Base-by-base conservation (phyloP, 306 rosid species). In the Ormosia semicastrata region DNA sequence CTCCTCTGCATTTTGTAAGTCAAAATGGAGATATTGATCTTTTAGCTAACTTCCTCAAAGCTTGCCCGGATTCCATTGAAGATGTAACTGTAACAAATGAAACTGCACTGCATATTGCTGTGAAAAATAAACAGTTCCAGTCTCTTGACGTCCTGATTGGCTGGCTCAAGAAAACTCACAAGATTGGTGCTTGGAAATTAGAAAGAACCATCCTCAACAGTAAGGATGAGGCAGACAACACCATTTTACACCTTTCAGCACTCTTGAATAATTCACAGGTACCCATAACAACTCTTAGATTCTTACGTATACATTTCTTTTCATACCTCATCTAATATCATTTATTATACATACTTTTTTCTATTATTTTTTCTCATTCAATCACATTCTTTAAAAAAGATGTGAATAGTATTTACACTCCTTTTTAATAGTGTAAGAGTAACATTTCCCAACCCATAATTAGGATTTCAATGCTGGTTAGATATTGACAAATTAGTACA, bases 1-100 rank as follows among this genome's bases (percentile, higher is more conserved):
- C 81, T 52, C 74, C 81, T 36, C 46, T 77, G 12, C 74, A 77
- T 37, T 7, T 66, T 50, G 74, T 53, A 17, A 49, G 54, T 65
- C 12, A 50, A 50, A 52, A 1, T 5, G 54, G 66, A 18, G 74
- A 77, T 7, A 8, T 47, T 77, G 66, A 65, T 4, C 33, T 77
- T 39, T 24, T 77, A 4, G 44, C 40, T 8, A 2, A 13, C 0
- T 62, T 62, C 2, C 68, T 62, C 15, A 0, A 2, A 1, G 43
- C 7, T 12, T 62, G 68, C 2, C 68, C 68, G 33, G 24, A 62
- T 13, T 62, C 68, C 4, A 56, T 56, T 56, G 10, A 17, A 7
- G 63, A 56, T 56, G 60, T 54, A 32, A 54, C 29, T 15, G 9
- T 15, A 1, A 15, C 3, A 15, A 5, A 7, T 54, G 60, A 54